phyloP scores from a whole-genome alignment of 257 asterid genomes.

The Leptodermis oblonga region DNA sequence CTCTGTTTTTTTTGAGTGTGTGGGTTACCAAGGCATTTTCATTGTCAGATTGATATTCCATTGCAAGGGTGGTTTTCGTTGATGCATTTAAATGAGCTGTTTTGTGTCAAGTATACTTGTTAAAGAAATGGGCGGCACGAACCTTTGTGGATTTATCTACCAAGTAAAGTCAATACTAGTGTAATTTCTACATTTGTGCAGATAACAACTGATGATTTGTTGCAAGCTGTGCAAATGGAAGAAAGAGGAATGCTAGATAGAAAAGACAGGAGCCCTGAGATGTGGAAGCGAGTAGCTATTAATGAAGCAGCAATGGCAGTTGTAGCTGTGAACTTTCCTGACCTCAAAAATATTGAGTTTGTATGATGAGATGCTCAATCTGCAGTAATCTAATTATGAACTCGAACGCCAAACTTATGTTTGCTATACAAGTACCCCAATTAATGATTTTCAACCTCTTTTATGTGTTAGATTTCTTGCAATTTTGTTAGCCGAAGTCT shows the following conservation, averaged over 20 bases:
- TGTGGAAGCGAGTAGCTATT: conserved; percentile 91
- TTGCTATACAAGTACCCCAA: not conserved
- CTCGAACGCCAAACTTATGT: not conserved
- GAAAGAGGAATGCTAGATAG: conserved; percentile 86
- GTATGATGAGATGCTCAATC: conserved; percentile 29
- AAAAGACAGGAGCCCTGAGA: conserved; percentile 85
- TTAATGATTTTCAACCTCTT: no score
- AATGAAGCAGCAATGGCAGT: conserved; percentile 93
- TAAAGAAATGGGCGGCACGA: not conserved
- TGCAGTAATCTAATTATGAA: conserved; percentile 3
- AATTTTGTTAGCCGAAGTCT: not conserved
- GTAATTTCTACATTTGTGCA: conserved; percentile 26
- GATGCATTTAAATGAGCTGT: not conserved
- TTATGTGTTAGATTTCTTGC: not conserved
- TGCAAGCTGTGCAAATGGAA: conserved; percentile 99
- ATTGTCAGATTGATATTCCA: not conserved
- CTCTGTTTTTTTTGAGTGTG: not conserved
- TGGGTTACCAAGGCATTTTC: not conserved
- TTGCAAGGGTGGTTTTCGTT: not conserved
- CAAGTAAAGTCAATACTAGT: not conserved
- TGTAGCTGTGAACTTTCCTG: conserved; percentile 88
- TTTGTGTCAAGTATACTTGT: conserved; percentile 1
- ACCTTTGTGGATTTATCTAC: not conserved
- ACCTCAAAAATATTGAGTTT: conserved; percentile 78
- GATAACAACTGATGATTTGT: conserved; percentile 93